phyloP scores from a whole-genome alignment of 441 rosid species.

The Aquilaria agallochum region DNA sequence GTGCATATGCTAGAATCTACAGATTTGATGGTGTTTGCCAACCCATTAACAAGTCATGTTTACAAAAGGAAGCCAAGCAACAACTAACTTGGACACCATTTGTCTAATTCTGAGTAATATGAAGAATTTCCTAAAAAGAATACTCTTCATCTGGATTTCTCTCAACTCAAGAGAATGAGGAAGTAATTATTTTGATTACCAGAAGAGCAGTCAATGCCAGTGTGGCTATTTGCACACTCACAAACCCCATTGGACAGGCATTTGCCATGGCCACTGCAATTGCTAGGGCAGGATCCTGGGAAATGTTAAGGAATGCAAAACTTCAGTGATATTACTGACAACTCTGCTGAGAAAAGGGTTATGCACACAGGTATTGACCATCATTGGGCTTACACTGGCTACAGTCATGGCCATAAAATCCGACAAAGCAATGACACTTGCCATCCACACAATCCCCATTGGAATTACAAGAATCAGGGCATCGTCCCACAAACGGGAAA shows the following conservation, averaged over 20 bases:
- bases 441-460: conserved; percentile 95
- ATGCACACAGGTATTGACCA: too few relatives aligned
- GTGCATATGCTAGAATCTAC: too few relatives aligned
- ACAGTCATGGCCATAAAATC: conserved; percentile 91
- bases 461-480: conserved; percentile 72
- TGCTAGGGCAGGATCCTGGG: conserved; percentile 83
- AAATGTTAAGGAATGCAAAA: neutral
- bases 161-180: too few relatives aligned
- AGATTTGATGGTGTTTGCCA: too few relatives aligned
- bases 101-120: too few relatives aligned
- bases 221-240: conserved; percentile 64
- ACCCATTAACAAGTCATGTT: too few relatives aligned
- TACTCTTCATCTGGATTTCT: too few relatives aligned
- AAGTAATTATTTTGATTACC: conserved; percentile 32
- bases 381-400: conserved; percentile 55
- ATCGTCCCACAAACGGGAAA: conserved; percentile 60
- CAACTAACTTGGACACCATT: too few relatives aligned
- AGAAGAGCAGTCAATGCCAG: conserved; percentile 96
- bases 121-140: too few relatives aligned
- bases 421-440: conserved; percentile 81
- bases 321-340: too few relatives aligned
- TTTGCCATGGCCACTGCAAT: conserved; percentile 79
- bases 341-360: neutral
- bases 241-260: conserved; percentile 79
- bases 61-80: too few relatives aligned